Evolutionary conservation across 257 asterid species (phyloP), one percentile per base, ranked within the genome.

Genomic region (Salvia miltiorrhiza): DNA sequence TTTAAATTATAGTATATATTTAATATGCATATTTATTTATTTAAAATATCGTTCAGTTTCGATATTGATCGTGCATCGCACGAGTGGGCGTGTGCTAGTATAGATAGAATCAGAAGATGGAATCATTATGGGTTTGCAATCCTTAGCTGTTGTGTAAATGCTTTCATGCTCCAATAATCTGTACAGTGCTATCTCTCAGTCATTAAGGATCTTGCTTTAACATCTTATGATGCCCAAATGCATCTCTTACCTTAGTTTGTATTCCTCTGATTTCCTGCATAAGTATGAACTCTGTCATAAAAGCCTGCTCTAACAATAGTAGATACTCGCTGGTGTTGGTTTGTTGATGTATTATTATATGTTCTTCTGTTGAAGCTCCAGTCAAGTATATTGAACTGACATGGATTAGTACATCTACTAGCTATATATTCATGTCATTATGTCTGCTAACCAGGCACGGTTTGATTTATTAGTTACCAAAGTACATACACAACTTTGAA

Each of bases 191-290:
- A 19, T 21, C 45, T 67, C 21, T 43, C 41, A 6, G 56, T 33
- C 37, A 43, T 20, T 19, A 19, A 35, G 13, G 40, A 61, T 75
- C 30, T 53, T 43, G 37, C 61, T 30, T 19, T 58, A 32, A 40
- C 65, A 63, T 78, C 35, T 19, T 9, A 21, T 20, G 37, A 43
- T 41, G 47, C 32, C 57, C 17, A 20, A 54, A 50, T 67, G 41
- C n/a, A 20, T 61, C 45, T 67, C 74, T 67, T 49, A 23, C 70
- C 30, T 62, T 5, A 14, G 13, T 32, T 68, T 61, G 58, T 16
- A 7, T 24, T 45, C 23, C 74, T 71, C 70, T 40, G 50, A 56
- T 64, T 48, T 26, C 10, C 20, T 62, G 50, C 57, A 50, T 50
- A 28, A n/a, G 24, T 9, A 20, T 12, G 9, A 11, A 49, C 49